Evolutionary conservation across 495 filamentous ascomycete genomes (phyloP), one percentile per base, ranked within the genome.

Genomic region (Halenospora varia): DNA sequence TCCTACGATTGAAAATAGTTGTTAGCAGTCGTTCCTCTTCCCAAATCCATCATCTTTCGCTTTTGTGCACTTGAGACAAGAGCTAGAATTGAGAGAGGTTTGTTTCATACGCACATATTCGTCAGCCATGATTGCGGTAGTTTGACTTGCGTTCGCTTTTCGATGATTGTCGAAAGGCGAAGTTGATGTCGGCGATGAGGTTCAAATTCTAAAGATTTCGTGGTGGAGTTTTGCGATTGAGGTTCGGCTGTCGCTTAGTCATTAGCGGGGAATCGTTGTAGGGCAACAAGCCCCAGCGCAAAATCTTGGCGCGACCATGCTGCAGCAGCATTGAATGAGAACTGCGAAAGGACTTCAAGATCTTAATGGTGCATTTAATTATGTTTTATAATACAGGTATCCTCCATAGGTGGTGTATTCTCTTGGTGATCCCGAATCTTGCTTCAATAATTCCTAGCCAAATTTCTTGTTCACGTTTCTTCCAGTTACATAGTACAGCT

Each of bases 91-190:
- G n/a, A n/a, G n/a, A n/a, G 20, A 59, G 9, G 40, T 25, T 45
- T 26, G 56, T 49, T 56, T 29, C 46, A 56, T 50, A 89, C 89
- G 77, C 82, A 93, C 90, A 82, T 96, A 96, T 78, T 91, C 88
- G 80, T 96, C 91, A 83, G 91, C 91, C 91, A 96, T 96, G 81
- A 79, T 92, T 84, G 79, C 82, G 81, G 77, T 72, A 72, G 77
- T 73, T 75, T 49, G 63, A 44, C 71, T 69, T 66, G 66, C 70
- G 67, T 70, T 73, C 73, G 77, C 75, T 74, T 79, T 73, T 67
- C 73, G 77, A 76, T 70, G 62, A 57, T 70, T 62, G 71, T 79
- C 71, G 76, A 77, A 78, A 77, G 75, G 71, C 72, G 73, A 75
- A 68, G 69, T 67, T 69, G 70, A 68, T 50, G 44, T 53, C 46